Evolutionary conservation across 768 basidiomycete genomes (phyloP).

Genomic region (Tricholoma sp.): DNA sequence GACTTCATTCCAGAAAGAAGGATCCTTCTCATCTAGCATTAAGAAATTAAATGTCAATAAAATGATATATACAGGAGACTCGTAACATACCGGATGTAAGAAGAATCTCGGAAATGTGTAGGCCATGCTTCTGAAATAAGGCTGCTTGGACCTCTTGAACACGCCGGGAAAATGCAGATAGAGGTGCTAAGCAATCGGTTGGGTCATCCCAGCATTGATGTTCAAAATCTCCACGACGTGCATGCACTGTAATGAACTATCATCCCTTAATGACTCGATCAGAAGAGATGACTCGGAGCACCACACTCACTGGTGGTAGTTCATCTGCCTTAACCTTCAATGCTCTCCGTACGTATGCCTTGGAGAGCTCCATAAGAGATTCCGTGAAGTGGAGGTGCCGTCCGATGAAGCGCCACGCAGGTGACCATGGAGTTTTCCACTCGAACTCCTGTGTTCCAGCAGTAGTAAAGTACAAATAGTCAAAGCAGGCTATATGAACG

Average conservation of each 20-base stretch:
- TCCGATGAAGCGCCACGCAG: constrained; percentile 38
- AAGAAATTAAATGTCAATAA: background rate
- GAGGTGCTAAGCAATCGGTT: constrained; percentile 33
- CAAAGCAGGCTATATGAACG: constrained; percentile 28
- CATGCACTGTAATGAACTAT: constrained; percentile 43
- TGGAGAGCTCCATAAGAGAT: constrained; percentile 23
- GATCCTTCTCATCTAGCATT: constrained; percentile 36
- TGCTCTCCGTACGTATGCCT: constrained; percentile 27
- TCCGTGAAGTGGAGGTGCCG: constrained; percentile 30
- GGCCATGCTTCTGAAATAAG: constrained; percentile 23
- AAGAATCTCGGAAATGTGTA: constrained; percentile 31
- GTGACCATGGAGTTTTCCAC: constrained; percentile 33
- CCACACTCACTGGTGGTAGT: constrained; percentile 28
- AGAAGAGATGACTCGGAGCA: background rate
- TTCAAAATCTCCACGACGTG: constrained; percentile 42
- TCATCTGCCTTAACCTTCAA: constrained; percentile 19
- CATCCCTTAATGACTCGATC: background rate
- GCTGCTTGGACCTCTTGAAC: constrained; percentile 33
- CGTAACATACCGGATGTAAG: constrained; percentile 33
- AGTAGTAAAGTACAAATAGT: constrained; percentile 27
- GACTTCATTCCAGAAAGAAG: constrained; percentile 37
- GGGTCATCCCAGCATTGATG: constrained; percentile 24
- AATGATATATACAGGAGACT: background rate
- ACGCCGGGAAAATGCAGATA: constrained; percentile 30
- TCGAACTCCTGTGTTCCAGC: constrained; percentile 24